Evolutionary conservation across 2,329 filamentous ascomycete genomes (phyloP), one percentile per base, ranked within the genome.

Genomic region (Escovopsis weberi): DNA sequence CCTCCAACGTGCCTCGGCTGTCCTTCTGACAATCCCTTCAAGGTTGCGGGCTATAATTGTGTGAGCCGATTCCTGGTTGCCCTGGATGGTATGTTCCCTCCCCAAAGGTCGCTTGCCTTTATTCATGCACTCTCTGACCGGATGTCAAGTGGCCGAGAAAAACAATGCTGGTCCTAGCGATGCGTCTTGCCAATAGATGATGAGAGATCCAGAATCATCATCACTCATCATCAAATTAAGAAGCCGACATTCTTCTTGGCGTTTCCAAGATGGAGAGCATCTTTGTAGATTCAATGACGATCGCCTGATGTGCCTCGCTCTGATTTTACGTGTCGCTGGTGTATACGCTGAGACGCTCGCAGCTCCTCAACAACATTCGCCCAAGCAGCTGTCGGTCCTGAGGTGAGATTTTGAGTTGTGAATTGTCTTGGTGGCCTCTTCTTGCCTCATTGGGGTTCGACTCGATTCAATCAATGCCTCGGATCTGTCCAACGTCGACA

Each of bases 21-120:
- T 12, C 15, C 34, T 34, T 15, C 26, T 34, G 7, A 40, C n/a
- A 38, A 28, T 8, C 26, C 39, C 12, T 34, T 19, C 26, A 39
- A 73, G 70, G 59, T 75, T 50, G 83, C 82, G 11, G 78, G 75
- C 43, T 93, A 93, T 59, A 93, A 93, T 58, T 88, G 83, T 55
- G 85, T 93, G 12, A 87, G 82, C 58, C 72, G 85, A 28, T 88
- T 93, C 52, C 60, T 93, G 50, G 85, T 93, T 18, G 85, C 85
- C 12, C 60, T 94, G 43, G 80, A 93, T 63, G 83, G 76, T 79
- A 62, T 60, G 74, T 45, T 15, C 15, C 2, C 15, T 15, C 15
- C 15, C 15, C 15, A 15, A 15, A 15, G 15, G 15, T 30, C 28
- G 28, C 6, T 37, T 42, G 40, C 39, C 40, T 41, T 30, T 18